Evolutionary conservation across 352 stramenopile species (phyloP).

Genomic region (Phytophthora citrophthora): DNA sequence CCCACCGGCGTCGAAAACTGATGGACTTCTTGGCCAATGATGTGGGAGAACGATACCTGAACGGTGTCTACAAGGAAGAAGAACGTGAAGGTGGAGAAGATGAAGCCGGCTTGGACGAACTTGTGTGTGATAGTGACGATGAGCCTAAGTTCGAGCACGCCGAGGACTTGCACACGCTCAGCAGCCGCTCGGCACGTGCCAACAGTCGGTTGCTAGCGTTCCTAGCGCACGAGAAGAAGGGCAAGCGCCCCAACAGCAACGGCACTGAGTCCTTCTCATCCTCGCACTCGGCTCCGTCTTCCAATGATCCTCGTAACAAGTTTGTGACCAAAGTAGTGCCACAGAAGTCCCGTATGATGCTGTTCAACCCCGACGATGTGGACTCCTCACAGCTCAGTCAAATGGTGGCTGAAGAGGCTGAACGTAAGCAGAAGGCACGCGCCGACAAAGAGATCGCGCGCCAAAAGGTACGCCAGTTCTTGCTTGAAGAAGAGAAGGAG

Average conservation of each 20-base stretch:
- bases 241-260: constrained; percentile 48
- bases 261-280: constrained; percentile 39
- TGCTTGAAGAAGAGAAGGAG: constrained; percentile 47
- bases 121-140: constrained; percentile 29
- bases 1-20: constrained; percentile 66
- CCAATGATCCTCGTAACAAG: constrained; percentile 47
- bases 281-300: constrained; percentile 25
- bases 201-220: constrained; percentile 72
- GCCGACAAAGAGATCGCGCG: constrained; percentile 52
- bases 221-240: constrained; percentile 56
- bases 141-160: constrained; percentile 28
- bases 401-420: constrained; percentile 46
- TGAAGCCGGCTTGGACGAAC: constrained; percentile 26
- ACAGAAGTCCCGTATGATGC: constrained; percentile 56
- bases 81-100: constrained; percentile 40
- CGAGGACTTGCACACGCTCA: constrained; percentile 23
- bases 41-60: constrained; percentile 69
- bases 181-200: constrained; percentile 31
- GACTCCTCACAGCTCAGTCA: constrained; percentile 45
- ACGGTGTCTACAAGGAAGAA: constrained; percentile 77
- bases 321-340: constrained; percentile 66
- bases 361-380: constrained; percentile 62
- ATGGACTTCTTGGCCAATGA: constrained; percentile 81
- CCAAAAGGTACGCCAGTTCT: constrained; percentile 53
- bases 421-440: constrained; percentile 53